Conservation (phyloP, 306 rosid species). For the Prunus dulcis region DNA sequence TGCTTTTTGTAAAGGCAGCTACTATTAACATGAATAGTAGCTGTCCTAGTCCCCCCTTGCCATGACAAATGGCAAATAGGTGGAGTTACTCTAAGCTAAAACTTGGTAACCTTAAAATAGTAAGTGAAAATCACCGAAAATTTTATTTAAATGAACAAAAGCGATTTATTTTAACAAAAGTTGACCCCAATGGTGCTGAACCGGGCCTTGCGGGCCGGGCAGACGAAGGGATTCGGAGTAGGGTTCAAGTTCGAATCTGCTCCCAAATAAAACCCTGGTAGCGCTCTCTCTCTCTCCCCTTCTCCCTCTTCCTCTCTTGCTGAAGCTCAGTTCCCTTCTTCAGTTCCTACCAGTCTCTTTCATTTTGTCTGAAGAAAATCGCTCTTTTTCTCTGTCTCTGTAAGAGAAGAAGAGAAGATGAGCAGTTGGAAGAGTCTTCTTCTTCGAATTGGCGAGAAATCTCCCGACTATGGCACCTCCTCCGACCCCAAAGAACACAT, state of each 20-base stretch:
- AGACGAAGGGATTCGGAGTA: too few relatives aligned
- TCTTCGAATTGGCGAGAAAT: conserved; percentile 87
- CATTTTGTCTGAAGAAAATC: neutral
- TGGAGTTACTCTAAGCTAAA: too few relatives aligned
- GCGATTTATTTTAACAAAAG: too few relatives aligned
- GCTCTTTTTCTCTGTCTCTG: neutral
- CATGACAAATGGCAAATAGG: too few relatives aligned
- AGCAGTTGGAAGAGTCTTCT: conserved; percentile 81
- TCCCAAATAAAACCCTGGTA: neutral
- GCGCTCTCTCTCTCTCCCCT: neutral
- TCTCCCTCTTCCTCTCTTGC: neutral
- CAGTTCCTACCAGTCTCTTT: neutral
- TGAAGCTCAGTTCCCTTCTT: neutral
- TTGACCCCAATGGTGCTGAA: neutral
- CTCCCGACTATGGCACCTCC: conserved; percentile 73
- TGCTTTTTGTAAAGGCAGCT: too few relatives aligned
- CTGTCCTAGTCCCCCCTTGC: too few relatives aligned
- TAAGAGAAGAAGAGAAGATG: conserved; percentile 27
- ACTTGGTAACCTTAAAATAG: too few relatives aligned
- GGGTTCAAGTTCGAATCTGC: neutral
- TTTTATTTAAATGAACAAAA: too few relatives aligned
- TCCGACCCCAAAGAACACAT: conserved; percentile 93
- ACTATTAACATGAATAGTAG: too few relatives aligned
- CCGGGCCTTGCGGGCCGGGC: neutral
- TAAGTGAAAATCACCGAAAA: too few relatives aligned